Base-by-base conservation (phyloP, 140 eudicot genomes). In the Oenanthe javanica region DNA sequence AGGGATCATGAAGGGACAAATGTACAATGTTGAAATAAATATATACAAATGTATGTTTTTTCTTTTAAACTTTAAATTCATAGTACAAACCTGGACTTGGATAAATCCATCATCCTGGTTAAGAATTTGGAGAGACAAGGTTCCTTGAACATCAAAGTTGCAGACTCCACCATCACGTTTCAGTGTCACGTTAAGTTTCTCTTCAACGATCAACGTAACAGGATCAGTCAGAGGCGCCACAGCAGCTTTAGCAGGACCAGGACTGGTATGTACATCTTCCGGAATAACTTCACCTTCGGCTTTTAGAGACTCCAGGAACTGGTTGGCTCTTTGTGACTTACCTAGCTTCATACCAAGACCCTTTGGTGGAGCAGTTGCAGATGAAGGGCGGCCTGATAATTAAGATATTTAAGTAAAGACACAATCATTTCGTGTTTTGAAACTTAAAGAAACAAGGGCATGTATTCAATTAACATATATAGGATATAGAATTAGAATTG, bases 301-400 rank as follows among this genome's bases (percentile, higher is more conserved):
- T 87, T 94, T 94, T 50, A 94, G 88, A 42, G 99, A 94, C 86
- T 92, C 99, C 93, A 94, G 76, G 63, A 94, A 94, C 73, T 92
- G 94, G 89, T 87, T 94, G 31, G 95, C 88, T 87, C 80, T 89
- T 81, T 92, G 93, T 64, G 92, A 77, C 82, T 92, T 92, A 70
- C 99, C 99, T 50, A 94, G 89, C 87, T 94, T 81, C 99, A 94
- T 92, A 16, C 99, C 99, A 86, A 88, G 87, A 66, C 95, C 95
- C 83, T 90, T 94, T 77, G 95, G 85, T 71, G 99, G 97, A 79
- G 99, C 99, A 76, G 89, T 81, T 82, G 92, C 96, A 81, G 98
- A 85, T 57, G 97, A 79, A 83, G 95, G 90, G 47, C 91, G 97
- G 82, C 94, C 97, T 94, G 86, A 81, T 77, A 36, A 81, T 45